Evolutionary conservation across 768 basidiomycete genomes (phyloP).

Genomic region (Strobilomyces confusus): DNA sequence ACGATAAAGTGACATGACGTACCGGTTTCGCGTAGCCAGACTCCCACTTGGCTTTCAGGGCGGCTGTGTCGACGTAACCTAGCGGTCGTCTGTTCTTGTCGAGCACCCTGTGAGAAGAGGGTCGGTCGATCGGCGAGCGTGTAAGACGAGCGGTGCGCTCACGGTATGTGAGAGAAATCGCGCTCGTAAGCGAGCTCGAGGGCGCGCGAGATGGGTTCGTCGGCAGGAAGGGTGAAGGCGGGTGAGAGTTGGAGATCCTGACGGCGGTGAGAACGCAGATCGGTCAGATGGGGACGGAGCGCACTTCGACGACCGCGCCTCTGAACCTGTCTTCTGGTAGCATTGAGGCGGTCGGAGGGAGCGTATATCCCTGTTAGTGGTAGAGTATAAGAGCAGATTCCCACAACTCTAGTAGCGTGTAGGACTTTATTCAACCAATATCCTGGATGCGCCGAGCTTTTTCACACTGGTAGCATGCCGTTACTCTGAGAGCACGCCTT

Average conservation of each 20-base stretch:
- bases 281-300: background rate
- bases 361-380: no score
- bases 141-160: constrained; percentile 14
- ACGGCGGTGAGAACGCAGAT: background rate
- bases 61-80: constrained; percentile 79
- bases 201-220: constrained; percentile 69
- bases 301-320: constrained; percentile 87
- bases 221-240: constrained; percentile 74
- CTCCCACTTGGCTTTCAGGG: constrained; percentile 76
- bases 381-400: no score
- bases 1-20: constrained; percentile 18
- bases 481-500: no score
- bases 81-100: constrained; percentile 68
- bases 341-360: background rate
- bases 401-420: no score
- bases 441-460: no score
- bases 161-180: constrained; percentile 95
- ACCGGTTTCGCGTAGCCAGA: constrained; percentile 68
- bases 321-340: constrained; percentile 57
- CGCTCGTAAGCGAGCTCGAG: constrained; percentile 89
- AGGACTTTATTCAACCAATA: no score
- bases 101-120: constrained; percentile 55
- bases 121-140: background rate
- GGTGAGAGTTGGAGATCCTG: constrained; percentile 76
- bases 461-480: no score